Conservation (phyloP, 2,329 filamentous ascomycete genomes). For the Clarireedia hainanense region DNA sequence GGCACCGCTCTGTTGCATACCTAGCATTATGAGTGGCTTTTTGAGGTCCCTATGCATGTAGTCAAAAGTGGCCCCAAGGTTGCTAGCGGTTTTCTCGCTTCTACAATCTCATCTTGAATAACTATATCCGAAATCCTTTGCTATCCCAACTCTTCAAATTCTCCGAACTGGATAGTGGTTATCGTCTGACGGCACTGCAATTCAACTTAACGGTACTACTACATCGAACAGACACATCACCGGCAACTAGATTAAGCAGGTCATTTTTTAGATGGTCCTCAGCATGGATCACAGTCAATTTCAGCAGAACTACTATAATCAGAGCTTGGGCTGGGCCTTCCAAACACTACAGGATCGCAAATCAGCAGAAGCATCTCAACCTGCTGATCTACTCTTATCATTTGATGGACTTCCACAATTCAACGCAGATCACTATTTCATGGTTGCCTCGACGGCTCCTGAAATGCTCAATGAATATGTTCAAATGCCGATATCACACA, state of each 20-base stretch:
- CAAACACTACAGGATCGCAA: conserved; percentile 14
- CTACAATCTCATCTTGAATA: conserved; percentile 21
- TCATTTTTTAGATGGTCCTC: conserved; percentile 17
- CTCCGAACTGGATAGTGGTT: conserved; percentile 22
- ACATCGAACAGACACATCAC: conserved; percentile 22
- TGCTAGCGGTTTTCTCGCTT: conserved; percentile 1
- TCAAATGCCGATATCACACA: conserved; percentile 18
- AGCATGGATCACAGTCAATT: conserved; percentile 24
- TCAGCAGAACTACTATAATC: conserved; percentile 16
- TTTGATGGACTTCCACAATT: conserved; percentile 23
- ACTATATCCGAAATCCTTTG: conserved; percentile 26
- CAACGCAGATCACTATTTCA: conserved; percentile 18
- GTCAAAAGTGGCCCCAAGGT: conserved; percentile 8
- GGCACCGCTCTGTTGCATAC: conserved; percentile 27
- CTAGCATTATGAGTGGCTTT: conserved; percentile 18
- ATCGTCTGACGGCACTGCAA: conserved; percentile 24
- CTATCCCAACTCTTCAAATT: conserved; percentile 25
- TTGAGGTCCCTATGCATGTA: conserved; percentile 11
- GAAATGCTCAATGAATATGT: conserved; percentile 11
- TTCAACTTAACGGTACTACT: conserved; percentile 19
- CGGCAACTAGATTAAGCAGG: conserved; percentile 8
- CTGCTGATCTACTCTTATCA: conserved; percentile 15
- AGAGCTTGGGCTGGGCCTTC: conserved; percentile 13
- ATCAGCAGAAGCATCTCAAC: conserved; percentile 13
- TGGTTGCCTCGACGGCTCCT: conserved; percentile 14